Base-by-base conservation (phyloP, 1,284 basidiomycete species). In the Violaceomyces palustris region DNA sequence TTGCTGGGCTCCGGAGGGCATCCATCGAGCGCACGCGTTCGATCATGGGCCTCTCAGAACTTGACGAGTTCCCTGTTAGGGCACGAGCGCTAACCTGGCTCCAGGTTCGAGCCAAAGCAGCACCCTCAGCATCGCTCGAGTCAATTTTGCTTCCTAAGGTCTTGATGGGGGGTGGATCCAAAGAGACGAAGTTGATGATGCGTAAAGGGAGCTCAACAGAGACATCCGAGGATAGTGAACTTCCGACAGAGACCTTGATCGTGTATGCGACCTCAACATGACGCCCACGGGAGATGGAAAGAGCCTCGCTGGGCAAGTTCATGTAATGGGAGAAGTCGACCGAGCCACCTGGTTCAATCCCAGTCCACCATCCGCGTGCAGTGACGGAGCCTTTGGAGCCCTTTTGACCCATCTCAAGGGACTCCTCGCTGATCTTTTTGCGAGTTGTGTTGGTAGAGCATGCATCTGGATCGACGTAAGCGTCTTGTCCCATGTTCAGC, bases 201-300 rank as follows among this genome's bases (percentile, higher is more conserved):
- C 79, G 77, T 49, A 89, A 75, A 0, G 88, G 88, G 10, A 89
- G 74, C 24, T 80, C 80, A 33, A 84, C 83, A 30, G 79, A 78
- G 19, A 86, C 75, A 47, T 85, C 83, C 3, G 84, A 78, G 2
- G 80, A 78, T 38, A 89, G 77, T 2, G 81, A 78, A 14, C 83
- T 83, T 58, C 82, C 82, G 36, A 88, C 75, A 1, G 82, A 82
- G 19, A 91, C 81, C 40, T 82, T 83, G 50, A 94, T 76, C 4
- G 78, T 77, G 69, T 92, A 90, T 40, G 82, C 79, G 30, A 94
- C 83, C 69, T 92, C 88, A 28, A 96, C 73, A 12, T 92, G 79
- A 27, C 83, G 79, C 24, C 83, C 82, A 25, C 86, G 81, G n/a
- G 80, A 67, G 29, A 93, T 80, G 0, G 87, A 83, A 24, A 94